These are phyloP conservation scores for Chrysanthemum lavandulifolium DNA, from an alignment of 129 eudicot genomes.

Conservation along the genomic window DNA sequence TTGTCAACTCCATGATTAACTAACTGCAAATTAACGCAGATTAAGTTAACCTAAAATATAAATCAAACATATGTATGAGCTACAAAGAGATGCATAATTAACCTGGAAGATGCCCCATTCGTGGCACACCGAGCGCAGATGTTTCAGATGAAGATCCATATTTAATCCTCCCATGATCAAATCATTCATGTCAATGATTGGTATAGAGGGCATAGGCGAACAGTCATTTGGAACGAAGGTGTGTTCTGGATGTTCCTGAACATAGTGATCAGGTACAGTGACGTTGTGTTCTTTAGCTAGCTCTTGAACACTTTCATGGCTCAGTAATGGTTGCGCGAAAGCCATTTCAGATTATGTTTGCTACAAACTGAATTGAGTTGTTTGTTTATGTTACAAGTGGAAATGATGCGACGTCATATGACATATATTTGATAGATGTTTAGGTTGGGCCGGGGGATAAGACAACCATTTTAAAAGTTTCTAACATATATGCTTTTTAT, in stretches of 20 bases:
- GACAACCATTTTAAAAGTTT: slow-evolving; percentile 22
- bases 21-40: slow-evolving; percentile 32
- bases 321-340: slow-evolving; percentile 16
- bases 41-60: background rate
- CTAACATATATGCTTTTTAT: background rate
- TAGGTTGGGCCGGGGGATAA: background rate
- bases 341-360: slow-evolving; percentile 22
- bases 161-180: slow-evolving; percentile 31
- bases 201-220: slow-evolving; percentile 24
- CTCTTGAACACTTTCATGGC: slow-evolving; percentile 42
- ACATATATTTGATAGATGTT: slow-evolving; percentile 11
- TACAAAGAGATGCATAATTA: background rate
- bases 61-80: slow-evolving; percentile 4
- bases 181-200: slow-evolving; percentile 45
- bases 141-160: slow-evolving; percentile 11
- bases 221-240: slow-evolving; percentile 11
- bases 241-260: slow-evolving; percentile 43
- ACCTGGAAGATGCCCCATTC: slow-evolving; percentile 71
- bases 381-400: slow-evolving; percentile 20
- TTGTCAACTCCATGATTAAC: slow-evolving; percentile 63
- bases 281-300: slow-evolving; percentile 33
- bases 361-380: background rate
- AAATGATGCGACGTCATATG: slow-evolving; percentile 7
- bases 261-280: slow-evolving; percentile 29
- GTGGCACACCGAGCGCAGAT: slow-evolving; percentile 42